Percentiles rank a stretch among this genome's conserved stretches.
phyloP scores from a whole-genome alignment of 1,284 basidiomycete species.

The Puccinia horiana region DNA sequence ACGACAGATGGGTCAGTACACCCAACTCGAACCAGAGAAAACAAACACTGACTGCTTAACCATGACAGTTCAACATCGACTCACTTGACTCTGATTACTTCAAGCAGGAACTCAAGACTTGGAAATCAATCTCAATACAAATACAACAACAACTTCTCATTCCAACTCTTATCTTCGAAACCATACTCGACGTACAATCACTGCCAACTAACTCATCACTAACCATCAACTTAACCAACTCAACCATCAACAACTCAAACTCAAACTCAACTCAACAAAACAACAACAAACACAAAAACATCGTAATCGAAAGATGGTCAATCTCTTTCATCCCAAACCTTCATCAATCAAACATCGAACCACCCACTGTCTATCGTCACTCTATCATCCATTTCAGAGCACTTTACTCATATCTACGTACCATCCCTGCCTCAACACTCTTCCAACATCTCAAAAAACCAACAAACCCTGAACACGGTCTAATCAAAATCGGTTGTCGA shows the following conservation, averaged over 20 bases:
- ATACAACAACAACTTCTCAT: conserved; percentile 16
- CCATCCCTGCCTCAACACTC: conserved; percentile 27
- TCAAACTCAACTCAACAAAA: not conserved
- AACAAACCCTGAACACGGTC: not conserved
- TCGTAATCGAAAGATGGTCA: conserved; percentile 43
- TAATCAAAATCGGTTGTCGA: conserved; percentile 37
- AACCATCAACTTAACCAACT: not conserved
- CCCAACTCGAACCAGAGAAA: not conserved
- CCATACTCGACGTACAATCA: conserved; percentile 34
- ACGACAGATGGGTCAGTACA: conserved; percentile 39
- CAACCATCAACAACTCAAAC: not conserved
- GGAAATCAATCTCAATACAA: conserved; percentile 34
- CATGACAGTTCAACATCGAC: conserved; percentile 46
- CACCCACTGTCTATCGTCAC: conserved; percentile 47
- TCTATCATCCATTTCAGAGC: conserved; percentile 46
- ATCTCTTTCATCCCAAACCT: conserved; percentile 26
- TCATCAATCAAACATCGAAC: conserved; percentile 5
- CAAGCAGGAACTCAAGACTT: conserved; percentile 43
- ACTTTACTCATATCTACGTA: conserved; percentile 17
- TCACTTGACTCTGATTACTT: conserved; percentile 37
- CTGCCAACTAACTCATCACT: conserved; percentile 29
- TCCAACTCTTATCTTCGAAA: conserved; percentile 39
- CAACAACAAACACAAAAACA: conserved; percentile 2
- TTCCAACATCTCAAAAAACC: conserved; percentile 8
- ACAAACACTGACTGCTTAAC: not conserved